Base-by-base conservation (phyloP, 2,329 filamentous ascomycete species). In the Neofusicoccum ribis region DNA sequence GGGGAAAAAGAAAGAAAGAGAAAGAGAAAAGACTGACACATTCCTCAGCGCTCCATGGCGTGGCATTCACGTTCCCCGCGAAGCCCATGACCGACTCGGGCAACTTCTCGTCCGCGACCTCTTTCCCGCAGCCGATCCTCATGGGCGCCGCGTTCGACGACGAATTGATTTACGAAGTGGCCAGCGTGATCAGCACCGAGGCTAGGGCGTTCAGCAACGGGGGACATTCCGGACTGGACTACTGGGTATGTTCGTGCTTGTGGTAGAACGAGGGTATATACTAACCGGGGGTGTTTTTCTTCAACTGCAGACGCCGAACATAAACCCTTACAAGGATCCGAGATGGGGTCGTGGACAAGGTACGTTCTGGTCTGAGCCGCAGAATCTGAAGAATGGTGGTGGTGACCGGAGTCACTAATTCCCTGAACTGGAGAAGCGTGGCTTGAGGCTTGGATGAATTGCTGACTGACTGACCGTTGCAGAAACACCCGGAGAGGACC, bases 101-200 rank as follows among this genome's bases (percentile, higher is more conserved):
- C 2, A 75, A 83, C 11, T 90, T 83, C 72, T 84, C 80, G 67
- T 85, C 84, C 71, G 85, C 88, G 0, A 90, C 88, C 0, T 87
- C 85, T 0, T 91, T 90, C 70, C 87, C 88, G 0, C 83, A 85
- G 71, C 88, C 88, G 0, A 88, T 91, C 60, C 75, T 84, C 1
- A 83, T 88, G 69, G 84, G 84, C 23, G 86, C 88, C 0, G 83
- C 88, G 0, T 88, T 91, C 68, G 87, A 91, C 67, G 86, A 89
- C 68, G 82, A 82, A 0, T 74, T 91, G 37, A 84, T 91, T 67
- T 73, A 81, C 20, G 77, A 82, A 5, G 83, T 91, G 3, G 88
- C 83, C 2, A 79, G 74, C 1, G 81, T 86, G 5, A 81, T 88
- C 37, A 79, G 78, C 5, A 89, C 84, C 0, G 88, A 91, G 71